Evolutionary conservation across 1,139 yeast species (phyloP), one percentile per base, ranked within the genome.

Genomic region (Hyphopichia wangnamkhiaoensis): DNA sequence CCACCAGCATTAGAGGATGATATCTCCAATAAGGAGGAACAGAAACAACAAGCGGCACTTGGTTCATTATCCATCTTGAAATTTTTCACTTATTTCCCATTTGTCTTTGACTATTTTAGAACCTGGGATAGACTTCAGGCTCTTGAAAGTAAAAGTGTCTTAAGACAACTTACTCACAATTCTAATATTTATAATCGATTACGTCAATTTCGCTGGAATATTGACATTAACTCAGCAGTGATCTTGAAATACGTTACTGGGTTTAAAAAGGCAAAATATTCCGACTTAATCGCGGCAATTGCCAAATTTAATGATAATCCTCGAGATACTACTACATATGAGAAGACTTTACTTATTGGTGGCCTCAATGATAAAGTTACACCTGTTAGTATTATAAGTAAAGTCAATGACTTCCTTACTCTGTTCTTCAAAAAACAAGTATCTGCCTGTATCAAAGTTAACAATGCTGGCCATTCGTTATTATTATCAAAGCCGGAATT

Each of bases 161-260:
- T 48, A 25, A 64, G 87, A 20, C 80, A 81, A 63, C 68, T 84
- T 16, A 57, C 73, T 5, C 53, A 56, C 1, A 46, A 58, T 6
- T 53, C 67, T 5, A 58, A 61, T 34, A 43, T 63, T 15, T 75
- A 76, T 49, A 69, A 75, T 31, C 72, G 79, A 39, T 56, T 74
- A 33, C 66, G 80, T 26, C 94, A 85, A 56, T 68, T 85, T 35
- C 62, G 90, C 37, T 82, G 89, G 85, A 85, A 86, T 54, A 54
- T 84, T 47, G 89, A 84, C 56, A 76, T 83, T 10, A 70, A 78
- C 40, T 74, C 90, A 0, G 46, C 50, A 2, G 65, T 79, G 2
- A 74, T 85, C 54, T 61, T 86, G 42, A 68, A 68, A 37, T 82
- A 83, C 45, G 69, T 76, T 1, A 49, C 57, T 33, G 82, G 83